These are phyloP conservation scores for Yarrowia sp. DNA, from an alignment of 805 yeast genomes.

Conservation along the genomic window DNA sequence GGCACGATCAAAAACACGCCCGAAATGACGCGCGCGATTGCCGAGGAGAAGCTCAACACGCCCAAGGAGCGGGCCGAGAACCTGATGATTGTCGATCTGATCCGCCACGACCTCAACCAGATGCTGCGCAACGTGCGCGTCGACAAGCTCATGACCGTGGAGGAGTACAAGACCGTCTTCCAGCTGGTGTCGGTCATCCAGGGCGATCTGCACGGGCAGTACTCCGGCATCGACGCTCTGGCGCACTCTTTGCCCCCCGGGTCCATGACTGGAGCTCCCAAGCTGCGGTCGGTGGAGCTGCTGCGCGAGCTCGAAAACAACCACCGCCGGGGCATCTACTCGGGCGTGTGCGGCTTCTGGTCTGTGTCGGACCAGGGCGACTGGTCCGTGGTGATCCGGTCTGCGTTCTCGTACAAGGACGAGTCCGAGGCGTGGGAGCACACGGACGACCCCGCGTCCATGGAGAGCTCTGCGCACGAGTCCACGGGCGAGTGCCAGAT, in stretches of 20 bases:
- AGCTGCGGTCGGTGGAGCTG: constrained; percentile 84
- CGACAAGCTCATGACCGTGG: constrained; percentile 80
- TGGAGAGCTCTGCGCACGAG: constrained; percentile 7
- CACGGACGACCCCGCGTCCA: constrained; percentile 33
- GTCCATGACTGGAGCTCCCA: constrained; percentile 99
- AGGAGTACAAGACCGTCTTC: constrained; percentile 86
- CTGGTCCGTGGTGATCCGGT: constrained; percentile 94
- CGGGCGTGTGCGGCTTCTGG: constrained; percentile 97
- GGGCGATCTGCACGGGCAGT: constrained; percentile 51
- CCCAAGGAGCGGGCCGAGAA: constrained; percentile 96
- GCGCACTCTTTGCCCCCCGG: constrained; percentile 90
- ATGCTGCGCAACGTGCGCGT: constrained; percentile 66
- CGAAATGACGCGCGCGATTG: constrained; percentile 54
- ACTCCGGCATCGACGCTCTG: constrained; percentile 75
- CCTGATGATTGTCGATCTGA: constrained; percentile 92
- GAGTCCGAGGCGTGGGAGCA: constrained; percentile 42
- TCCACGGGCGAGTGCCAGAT: constrained; percentile 29
- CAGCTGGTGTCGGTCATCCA: constrained; percentile 88
- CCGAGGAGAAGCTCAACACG: constrained; percentile 63
- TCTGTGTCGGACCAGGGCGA: constrained; percentile 81
- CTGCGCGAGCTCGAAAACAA: constrained; percentile 56
- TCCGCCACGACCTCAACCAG: constrained; percentile 83
- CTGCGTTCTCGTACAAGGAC: constrained; percentile 63
- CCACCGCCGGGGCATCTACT: constrained; percentile 74
- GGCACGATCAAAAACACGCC: constrained; percentile 81